phyloP scores from a whole-genome alignment of 2,329 filamentous ascomycete genomes.

The Dryadomyces sulphureus region DNA sequence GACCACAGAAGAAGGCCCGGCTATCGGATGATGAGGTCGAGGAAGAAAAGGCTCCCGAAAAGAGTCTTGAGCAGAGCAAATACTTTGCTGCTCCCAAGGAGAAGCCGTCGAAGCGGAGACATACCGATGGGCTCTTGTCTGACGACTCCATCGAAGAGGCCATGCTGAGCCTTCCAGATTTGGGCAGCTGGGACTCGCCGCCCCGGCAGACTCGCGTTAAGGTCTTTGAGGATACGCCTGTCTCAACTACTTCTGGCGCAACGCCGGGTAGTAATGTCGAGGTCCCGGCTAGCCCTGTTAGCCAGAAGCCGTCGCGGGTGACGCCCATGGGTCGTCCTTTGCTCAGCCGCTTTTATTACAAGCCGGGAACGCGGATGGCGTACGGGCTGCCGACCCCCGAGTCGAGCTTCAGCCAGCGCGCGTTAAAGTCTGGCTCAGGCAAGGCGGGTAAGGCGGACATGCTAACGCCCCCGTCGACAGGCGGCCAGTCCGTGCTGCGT shows the following conservation, averaged over 20 bases:
- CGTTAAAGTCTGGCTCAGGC: background rate
- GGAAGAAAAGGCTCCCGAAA: slow-evolving; percentile 4
- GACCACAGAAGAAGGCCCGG: slow-evolving; percentile 43
- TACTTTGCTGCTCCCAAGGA: slow-evolving; percentile 27
- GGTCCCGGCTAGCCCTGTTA: slow-evolving; percentile 7
- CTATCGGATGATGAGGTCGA: slow-evolving; percentile 30
- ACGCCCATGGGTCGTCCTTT: slow-evolving; percentile 5
- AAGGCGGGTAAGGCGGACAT: background rate
- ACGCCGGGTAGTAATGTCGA: slow-evolving; percentile 7
- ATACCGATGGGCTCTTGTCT: slow-evolving; percentile 32
- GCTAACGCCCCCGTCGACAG: slow-evolving; percentile 4
- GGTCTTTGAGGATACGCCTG: slow-evolving; percentile 24
- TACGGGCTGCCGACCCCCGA: slow-evolving; percentile 27
- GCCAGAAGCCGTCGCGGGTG: background rate
- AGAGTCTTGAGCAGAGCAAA: slow-evolving; percentile 29
- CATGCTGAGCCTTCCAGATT: slow-evolving; percentile 33
- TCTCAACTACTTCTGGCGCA: background rate
- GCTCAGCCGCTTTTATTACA: slow-evolving; percentile 12
- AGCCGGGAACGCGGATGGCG: slow-evolving; percentile 15
- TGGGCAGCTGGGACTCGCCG: slow-evolving; percentile 31
- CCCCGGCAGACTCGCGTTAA: slow-evolving; percentile 3
- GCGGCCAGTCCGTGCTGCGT: background rate
- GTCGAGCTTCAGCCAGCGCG: slow-evolving; percentile 12
- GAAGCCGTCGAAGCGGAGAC: background rate
- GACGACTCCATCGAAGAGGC: slow-evolving; percentile 44